Conservation (phyloP, 1,284 basidiomycete species). For the Phellopilus nigrolimitatus region DNA sequence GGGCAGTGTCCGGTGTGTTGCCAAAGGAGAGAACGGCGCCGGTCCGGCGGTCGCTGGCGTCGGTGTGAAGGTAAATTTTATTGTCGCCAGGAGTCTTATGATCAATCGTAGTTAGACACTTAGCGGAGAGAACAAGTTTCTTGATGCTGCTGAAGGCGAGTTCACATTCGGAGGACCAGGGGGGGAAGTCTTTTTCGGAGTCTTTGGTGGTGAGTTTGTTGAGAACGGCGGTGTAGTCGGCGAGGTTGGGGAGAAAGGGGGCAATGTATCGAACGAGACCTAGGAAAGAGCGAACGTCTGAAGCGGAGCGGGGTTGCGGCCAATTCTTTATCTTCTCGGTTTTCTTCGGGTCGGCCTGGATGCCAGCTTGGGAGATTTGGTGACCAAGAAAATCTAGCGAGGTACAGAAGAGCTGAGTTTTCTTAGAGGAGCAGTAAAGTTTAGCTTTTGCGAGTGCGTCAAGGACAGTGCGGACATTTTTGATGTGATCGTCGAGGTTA, state of each 20-base stretch:
- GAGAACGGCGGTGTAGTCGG: conserved; percentile 30
- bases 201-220: conserved; percentile 31
- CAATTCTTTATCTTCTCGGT: conserved; percentile 32
- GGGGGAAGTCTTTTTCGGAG: conserved; percentile 27
- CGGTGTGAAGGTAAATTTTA: conserved; percentile 33
- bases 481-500: conserved; percentile 31
- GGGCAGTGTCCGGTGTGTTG: conserved; percentile 26
- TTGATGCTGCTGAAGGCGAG: conserved; percentile 38
- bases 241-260: conserved; percentile 32
- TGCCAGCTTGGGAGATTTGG: conserved; percentile 29
- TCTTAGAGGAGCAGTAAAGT: conserved; percentile 30
- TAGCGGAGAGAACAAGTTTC: conserved; percentile 24
- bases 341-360: conserved; percentile 32
- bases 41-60: conserved; percentile 31
- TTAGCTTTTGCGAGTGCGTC: conserved; percentile 22
- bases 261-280: conserved; percentile 35
- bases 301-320: conserved; percentile 29
- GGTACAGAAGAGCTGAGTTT: conserved; percentile 28
- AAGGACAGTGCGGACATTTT: conserved; percentile 29
- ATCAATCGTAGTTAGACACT: conserved; percentile 31
- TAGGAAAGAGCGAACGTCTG: conserved; percentile 33
- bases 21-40: conserved; percentile 34
- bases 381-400: conserved; percentile 35
- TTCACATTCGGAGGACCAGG: conserved; percentile 31
- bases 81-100: conserved; percentile 30